phyloP scores from a whole-genome alignment of 345 rosid species.

The Hypericum perforatum region DNA sequence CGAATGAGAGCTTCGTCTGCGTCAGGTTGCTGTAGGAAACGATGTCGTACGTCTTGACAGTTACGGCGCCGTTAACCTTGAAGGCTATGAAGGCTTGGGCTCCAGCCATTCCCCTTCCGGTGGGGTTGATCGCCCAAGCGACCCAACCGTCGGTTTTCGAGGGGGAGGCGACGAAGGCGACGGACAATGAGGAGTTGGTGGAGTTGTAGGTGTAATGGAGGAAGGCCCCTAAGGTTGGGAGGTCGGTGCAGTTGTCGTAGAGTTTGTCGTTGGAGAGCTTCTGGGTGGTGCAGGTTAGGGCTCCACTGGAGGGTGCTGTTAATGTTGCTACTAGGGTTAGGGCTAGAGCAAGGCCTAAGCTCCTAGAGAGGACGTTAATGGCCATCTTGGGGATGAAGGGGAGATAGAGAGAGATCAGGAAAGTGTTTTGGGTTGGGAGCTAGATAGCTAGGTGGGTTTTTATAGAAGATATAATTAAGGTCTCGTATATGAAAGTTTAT shows the following conservation, averaged over 20 bases:
- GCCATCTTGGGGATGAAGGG: slow-evolving; percentile 2
- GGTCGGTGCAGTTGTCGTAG: slow-evolving; percentile 38
- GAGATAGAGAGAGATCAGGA: slow-evolving; percentile 1
- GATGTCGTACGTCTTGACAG: neutral
- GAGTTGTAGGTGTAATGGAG: slow-evolving; percentile 44
- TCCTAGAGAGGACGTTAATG: too few relatives aligned
- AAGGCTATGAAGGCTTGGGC: too few relatives aligned
- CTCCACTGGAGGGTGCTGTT: slow-evolving; percentile 32
- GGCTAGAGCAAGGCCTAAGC: slow-evolving; percentile 4
- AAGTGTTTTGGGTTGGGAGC: too few relatives aligned
- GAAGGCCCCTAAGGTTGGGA: slow-evolving; percentile 37
- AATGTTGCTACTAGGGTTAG: slow-evolving; percentile 18
- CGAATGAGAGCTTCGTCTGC: neutral
- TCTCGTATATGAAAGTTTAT: too few relatives aligned
- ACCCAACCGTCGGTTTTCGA: too few relatives aligned
- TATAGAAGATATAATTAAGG: too few relatives aligned
- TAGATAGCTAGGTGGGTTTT: too few relatives aligned
- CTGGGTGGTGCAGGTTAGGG: slow-evolving; percentile 49
- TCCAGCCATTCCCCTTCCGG: too few relatives aligned
- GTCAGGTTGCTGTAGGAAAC: slow-evolving; percentile 7
- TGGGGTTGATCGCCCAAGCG: too few relatives aligned
- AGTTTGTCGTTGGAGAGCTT: slow-evolving; percentile 22
- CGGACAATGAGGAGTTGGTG: too few relatives aligned
- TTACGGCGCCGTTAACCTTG: too few relatives aligned
- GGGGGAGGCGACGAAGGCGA: too few relatives aligned